Evolutionary conservation across 306 rosid species (phyloP).

Genomic region (Fragaria ananassa): DNA sequence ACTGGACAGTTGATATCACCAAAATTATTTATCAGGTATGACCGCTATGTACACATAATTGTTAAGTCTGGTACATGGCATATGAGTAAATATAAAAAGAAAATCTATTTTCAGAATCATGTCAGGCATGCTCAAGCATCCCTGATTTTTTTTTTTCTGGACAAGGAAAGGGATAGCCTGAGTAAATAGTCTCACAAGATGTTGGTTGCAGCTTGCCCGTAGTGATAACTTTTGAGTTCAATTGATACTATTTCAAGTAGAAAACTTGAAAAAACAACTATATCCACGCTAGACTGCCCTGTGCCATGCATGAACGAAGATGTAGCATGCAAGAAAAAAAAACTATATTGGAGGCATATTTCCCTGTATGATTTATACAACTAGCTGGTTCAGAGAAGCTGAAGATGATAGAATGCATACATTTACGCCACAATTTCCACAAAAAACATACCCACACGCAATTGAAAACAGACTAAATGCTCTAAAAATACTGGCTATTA

Average conservation of each 20-base stretch:
- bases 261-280: neutral
- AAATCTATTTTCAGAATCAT: neutral
- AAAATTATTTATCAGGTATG: neutral
- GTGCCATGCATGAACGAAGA: neutral
- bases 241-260: neutral
- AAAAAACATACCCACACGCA: neutral
- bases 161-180: neutral
- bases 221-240: neutral
- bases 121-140: neutral
- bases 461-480: neutral
- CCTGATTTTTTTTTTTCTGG: neutral
- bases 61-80: neutral
- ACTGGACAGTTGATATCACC: slow-evolving; percentile 13
- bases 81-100: neutral
- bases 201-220: neutral
- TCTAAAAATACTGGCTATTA: neutral
- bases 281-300: neutral
- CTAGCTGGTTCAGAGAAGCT: neutral
- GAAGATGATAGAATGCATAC: neutral
- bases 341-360: neutral
- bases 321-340: neutral
- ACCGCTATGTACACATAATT: neutral
- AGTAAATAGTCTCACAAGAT: neutral
- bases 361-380: neutral
- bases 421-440: neutral